Evolutionary conservation across 2,329 filamentous ascomycete genomes (phyloP).

Genomic region (Xylaria sp.): DNA sequence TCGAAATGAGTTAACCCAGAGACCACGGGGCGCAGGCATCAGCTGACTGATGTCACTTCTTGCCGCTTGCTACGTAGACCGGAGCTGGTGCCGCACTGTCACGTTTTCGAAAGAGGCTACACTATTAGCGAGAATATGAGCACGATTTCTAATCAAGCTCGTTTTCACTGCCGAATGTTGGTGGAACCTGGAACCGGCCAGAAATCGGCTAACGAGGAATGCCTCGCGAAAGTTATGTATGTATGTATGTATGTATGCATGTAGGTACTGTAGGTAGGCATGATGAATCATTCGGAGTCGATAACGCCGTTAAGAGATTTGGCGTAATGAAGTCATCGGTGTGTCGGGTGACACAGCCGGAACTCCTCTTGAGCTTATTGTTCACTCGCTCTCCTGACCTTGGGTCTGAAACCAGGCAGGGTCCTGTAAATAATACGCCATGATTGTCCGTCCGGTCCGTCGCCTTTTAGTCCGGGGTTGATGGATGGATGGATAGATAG

Average conservation of each 20-base stretch:
- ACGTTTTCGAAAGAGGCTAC: not conserved
- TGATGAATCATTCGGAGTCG: slow-evolving; percentile 23
- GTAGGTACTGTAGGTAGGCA: not conserved
- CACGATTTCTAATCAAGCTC: not conserved
- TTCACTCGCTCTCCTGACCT: not conserved
- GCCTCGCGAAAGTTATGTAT: too few relatives aligned
- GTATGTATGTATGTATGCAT: too few relatives aligned
- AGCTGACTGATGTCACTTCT: slow-evolving; percentile 26
- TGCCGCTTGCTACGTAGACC: slow-evolving; percentile 1
- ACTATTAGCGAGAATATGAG: not conserved
- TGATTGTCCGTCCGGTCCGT: not conserved
- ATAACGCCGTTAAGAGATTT: not conserved
- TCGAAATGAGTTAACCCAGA: not conserved
- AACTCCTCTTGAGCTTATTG: not conserved
- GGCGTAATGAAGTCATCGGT: slow-evolving; percentile 10
- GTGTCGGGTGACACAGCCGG: slow-evolving; percentile 7
- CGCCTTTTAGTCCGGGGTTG: too few relatives aligned
- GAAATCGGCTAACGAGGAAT: too few relatives aligned
- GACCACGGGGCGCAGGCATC: slow-evolving; percentile 19
- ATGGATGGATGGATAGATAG: too few relatives aligned
- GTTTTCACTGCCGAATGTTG: not conserved
- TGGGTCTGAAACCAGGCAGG: not conserved
- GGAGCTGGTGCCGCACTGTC: not conserved
- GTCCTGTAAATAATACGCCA: not conserved
- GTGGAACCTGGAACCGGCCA: too few relatives aligned